phyloP scores from a whole-genome alignment of 2,329 filamentous ascomycete species.

The Pseudopithomyces maydicus region DNA sequence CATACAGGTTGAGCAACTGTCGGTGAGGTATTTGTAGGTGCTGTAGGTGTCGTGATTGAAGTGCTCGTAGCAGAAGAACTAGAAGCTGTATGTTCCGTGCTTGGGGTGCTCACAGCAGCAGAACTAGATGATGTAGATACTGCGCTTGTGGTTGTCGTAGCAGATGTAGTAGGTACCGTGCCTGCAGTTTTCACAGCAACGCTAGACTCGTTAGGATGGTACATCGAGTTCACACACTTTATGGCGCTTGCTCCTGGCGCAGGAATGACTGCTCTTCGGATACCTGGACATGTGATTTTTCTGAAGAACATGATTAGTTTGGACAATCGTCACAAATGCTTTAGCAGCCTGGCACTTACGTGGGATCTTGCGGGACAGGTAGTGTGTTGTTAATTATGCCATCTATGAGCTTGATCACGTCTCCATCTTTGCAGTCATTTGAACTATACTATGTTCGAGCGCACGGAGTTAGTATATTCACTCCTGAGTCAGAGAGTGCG shows the following conservation, averaged over 20 bases:
- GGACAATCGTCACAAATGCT: background rate
- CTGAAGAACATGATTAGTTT: background rate
- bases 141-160: background rate
- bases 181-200: background rate
- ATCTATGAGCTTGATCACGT: background rate
- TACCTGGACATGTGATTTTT: background rate
- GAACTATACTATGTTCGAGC: background rate
- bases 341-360: background rate
- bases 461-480: background rate
- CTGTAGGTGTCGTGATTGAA: background rate
- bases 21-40: background rate
- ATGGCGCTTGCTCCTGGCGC: background rate
- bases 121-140: too few species aligned
- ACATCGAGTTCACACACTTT: background rate
- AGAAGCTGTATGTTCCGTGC: too few species aligned
- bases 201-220: background rate
- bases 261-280: background rate
- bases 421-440: background rate
- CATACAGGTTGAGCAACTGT: background rate
- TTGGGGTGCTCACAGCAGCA: too few species aligned
- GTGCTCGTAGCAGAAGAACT: background rate
- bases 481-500: background rate
- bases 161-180: too few species aligned
- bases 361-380: background rate
- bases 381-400: background rate